phyloP scores from a whole-genome alignment of 192 early-diverging fungal genomes.

The Powellomyces hirtus region DNA sequence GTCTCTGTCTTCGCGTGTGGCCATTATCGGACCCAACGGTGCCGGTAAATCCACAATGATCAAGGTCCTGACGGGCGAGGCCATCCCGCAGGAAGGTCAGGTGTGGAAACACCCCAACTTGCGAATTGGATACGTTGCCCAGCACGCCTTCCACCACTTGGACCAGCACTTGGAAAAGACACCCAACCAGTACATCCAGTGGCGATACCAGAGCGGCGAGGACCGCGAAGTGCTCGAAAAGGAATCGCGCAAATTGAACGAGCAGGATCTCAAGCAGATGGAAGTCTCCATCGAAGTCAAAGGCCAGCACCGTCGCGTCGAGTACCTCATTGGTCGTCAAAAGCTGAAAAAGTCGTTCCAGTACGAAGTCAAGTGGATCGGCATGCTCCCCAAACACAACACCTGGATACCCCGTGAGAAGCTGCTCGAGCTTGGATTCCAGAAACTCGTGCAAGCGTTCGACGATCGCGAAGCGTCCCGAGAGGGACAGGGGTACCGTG shows the following conservation, averaged over 20 bases:
- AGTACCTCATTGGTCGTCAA: conserved; percentile 52
- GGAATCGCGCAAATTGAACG: conserved; percentile 65
- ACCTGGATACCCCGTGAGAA: conserved; percentile 70
- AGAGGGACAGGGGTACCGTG: conserved; percentile 68
- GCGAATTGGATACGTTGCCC: conserved; percentile 81
- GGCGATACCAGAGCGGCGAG: conserved; percentile 75
- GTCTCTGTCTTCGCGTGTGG: conserved; percentile 75
- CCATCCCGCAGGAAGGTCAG: conserved; percentile 64
- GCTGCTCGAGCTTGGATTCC: conserved; percentile 66
- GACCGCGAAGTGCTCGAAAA: conserved; percentile 77
- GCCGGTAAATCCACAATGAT: conserved; percentile 50
- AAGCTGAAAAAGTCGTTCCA: conserved; percentile 80
- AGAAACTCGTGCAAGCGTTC: conserved; percentile 74
- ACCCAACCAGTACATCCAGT: conserved; percentile 77
- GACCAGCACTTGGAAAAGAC: conserved; percentile 76
- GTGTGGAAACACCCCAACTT: conserved; percentile 83
- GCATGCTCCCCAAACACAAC: conserved; percentile 65
- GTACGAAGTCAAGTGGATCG: conserved; percentile 80
- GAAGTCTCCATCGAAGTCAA: conserved; percentile 51
- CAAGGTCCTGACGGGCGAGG: conserved; percentile 71
- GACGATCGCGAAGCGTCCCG: conserved; percentile 74
- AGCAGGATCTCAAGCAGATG: conserved; percentile 66
- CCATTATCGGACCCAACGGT: conserved; percentile 72
- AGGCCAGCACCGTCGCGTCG: conserved; percentile 59
- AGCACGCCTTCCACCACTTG: conserved; percentile 86